Evolutionary conservation across 306 rosid genomes (phyloP).

Genomic region (Arachis hypogaea): DNA sequence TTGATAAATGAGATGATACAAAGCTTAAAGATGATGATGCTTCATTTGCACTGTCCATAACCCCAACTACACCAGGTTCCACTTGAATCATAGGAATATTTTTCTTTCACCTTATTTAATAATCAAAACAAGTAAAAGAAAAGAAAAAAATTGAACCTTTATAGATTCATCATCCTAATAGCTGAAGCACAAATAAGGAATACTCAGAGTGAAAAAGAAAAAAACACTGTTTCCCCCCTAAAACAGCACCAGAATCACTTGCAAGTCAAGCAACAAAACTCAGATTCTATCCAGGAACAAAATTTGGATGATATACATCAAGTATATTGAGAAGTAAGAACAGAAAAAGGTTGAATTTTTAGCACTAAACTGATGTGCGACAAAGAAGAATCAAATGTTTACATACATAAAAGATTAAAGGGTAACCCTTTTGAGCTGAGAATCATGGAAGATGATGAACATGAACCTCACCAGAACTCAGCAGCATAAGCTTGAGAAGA

Average conservation of each 20-base stretch:
- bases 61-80: slow-evolving; percentile 22
- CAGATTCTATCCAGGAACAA: slow-evolving; percentile 35
- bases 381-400: slow-evolving; percentile 28
- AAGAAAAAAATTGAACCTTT: background rate
- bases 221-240: slow-evolving; percentile 19
- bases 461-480: too few species aligned
- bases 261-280: slow-evolving; percentile 39
- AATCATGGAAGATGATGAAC: slow-evolving; percentile 21
- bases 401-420: slow-evolving; percentile 2
- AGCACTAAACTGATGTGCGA: background rate
- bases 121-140: slow-evolving; percentile 19
- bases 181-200: slow-evolving; percentile 35
- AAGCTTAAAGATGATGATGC: slow-evolving; percentile 79
- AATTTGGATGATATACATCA: slow-evolving; percentile 27
- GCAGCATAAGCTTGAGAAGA: too few species aligned
- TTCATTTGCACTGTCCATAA: slow-evolving; percentile 71
- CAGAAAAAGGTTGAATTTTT: slow-evolving; percentile 16
- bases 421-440: slow-evolving; percentile 36
- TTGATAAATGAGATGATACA: slow-evolving; percentile 71
- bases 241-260: slow-evolving; percentile 37
- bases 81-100: slow-evolving; percentile 30
- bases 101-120: slow-evolving; percentile 10
- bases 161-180: slow-evolving; percentile 10
- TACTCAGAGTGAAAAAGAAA: background rate
- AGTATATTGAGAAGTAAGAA: slow-evolving; percentile 1